Conservation (phyloP, 1,139 yeast species). For the Hansenula anomala region DNA sequence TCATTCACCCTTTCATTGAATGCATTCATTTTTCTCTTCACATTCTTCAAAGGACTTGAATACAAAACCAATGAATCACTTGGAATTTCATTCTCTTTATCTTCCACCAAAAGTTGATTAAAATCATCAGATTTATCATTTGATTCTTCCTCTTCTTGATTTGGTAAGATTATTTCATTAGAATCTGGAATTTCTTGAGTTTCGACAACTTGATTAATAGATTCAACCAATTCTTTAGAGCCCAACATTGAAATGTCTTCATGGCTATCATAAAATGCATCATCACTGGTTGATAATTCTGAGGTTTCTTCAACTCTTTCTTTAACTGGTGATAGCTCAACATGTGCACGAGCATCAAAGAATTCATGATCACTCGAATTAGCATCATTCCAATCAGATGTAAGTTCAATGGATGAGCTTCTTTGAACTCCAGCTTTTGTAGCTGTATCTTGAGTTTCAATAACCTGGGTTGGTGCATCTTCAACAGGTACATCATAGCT, state of each 20-base stretch:
- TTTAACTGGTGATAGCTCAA: not conserved
- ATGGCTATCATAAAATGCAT: not conserved
- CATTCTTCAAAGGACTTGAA: constrained; percentile 7
- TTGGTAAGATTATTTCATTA: not conserved
- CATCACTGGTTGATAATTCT: not conserved
- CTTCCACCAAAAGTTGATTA: no score
- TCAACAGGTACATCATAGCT: not conserved
- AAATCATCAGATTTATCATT: no score
- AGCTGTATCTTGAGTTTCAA: not conserved
- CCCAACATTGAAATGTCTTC: not conserved
- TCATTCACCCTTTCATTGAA: no score
- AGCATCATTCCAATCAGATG: not conserved
- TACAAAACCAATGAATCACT: constrained; percentile 1
- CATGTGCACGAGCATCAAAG: not conserved
- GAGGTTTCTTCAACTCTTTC: no score
- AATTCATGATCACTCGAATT: not conserved
- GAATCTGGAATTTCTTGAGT: constrained; percentile 6
- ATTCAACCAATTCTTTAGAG: not conserved
- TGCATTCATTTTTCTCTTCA: not conserved
- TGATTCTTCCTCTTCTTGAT: not conserved
- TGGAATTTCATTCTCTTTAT: not conserved
- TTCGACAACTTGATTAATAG: not conserved
- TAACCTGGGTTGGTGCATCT: not conserved
- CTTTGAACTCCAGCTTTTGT: not conserved
- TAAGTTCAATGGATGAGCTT: not conserved